phyloP scores from a whole-genome alignment of 2,329 filamentous ascomycete species.

The Colletotrichum theobromicola region DNA sequence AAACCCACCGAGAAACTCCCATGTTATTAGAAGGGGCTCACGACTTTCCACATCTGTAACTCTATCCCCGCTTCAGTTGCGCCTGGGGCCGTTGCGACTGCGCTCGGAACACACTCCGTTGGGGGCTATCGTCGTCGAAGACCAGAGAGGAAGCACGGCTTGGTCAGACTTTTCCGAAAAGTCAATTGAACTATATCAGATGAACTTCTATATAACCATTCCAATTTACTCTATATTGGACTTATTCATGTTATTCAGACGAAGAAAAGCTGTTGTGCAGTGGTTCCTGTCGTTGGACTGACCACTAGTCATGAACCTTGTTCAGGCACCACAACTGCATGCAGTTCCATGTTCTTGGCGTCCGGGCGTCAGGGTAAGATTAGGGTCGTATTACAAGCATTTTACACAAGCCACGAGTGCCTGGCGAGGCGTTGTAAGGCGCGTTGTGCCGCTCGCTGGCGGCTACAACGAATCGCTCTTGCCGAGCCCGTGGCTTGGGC shows the following conservation, averaged over 20 bases:
- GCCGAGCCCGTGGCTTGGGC: background rate
- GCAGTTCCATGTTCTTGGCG: background rate
- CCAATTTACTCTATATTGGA: background rate
- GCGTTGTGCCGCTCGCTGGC: background rate
- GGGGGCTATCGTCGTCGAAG: background rate
- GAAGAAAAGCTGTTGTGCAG: background rate
- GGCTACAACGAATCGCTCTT: background rate
- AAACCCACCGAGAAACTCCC: conserved; percentile 12
- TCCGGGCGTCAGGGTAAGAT: conserved; percentile 2
- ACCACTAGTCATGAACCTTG: conserved; percentile 19
- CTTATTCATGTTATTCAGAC: background rate
- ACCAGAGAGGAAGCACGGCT: background rate
- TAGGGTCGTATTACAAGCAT: conserved; percentile 10
- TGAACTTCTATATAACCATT: background rate
- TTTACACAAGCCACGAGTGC: background rate
- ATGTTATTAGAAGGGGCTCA: conserved; percentile 18
- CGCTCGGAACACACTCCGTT: background rate
- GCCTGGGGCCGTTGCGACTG: background rate
- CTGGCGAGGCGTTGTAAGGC: background rate
- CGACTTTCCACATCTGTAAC: conserved; percentile 10
- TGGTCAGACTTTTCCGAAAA: background rate
- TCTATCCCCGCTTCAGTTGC: conserved; percentile 11
- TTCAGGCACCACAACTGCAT: background rate
- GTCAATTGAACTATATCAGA: background rate
- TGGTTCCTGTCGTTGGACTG: background rate